These are phyloP conservation scores for Hymenoscyphus occultus DNA, from an alignment of 2,329 filamentous ascomycete species.

Conservation along the genomic window DNA sequence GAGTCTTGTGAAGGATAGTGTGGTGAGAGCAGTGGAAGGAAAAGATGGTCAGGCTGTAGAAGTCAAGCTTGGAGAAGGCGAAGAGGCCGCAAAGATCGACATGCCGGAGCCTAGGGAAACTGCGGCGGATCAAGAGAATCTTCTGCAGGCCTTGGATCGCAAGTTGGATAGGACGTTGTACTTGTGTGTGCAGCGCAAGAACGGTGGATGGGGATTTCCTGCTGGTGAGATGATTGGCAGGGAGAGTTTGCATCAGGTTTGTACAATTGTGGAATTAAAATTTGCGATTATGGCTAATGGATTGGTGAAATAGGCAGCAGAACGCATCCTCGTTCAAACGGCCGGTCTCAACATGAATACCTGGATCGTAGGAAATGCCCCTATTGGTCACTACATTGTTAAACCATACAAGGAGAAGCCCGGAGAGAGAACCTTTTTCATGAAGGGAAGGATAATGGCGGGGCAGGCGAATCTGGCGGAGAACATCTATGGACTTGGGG, in stretches of 20 bases:
- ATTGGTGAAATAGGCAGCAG: conserved; percentile 65
- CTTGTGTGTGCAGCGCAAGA: conserved; percentile 71
- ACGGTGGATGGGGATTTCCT: conserved; percentile 80
- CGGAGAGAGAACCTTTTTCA: conserved; percentile 75
- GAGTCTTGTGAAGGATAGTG: conserved; percentile 47
- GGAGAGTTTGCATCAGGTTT: conserved; percentile 81
- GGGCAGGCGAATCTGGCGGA: conserved; percentile 80
- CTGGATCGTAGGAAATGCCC: conserved; percentile 90
- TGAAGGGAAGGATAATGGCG: conserved; percentile 95
- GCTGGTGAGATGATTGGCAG: conserved; percentile 63
- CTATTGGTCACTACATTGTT: conserved; percentile 73
- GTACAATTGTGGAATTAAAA: conserved; percentile 35
- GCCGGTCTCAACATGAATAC: conserved; percentile 97
- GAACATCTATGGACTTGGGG: conserved; percentile 69
- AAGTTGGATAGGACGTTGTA: conserved; percentile 81
- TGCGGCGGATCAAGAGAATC: conserved; percentile 73
- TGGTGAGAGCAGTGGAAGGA: conserved; percentile 28
- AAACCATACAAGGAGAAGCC: conserved; percentile 42
- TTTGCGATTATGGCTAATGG: conserved; percentile 7
- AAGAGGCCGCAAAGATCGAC: conserved; percentile 54
- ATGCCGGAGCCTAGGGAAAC: conserved; percentile 67
- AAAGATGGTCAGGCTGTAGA: conserved; percentile 72
- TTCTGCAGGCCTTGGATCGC: conserved; percentile 75
- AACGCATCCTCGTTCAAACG: conserved; percentile 71
- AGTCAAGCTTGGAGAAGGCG: conserved; percentile 46